phyloP scores from a whole-genome alignment of 148 eudicot species.

The Amaranthus cruentus region DNA sequence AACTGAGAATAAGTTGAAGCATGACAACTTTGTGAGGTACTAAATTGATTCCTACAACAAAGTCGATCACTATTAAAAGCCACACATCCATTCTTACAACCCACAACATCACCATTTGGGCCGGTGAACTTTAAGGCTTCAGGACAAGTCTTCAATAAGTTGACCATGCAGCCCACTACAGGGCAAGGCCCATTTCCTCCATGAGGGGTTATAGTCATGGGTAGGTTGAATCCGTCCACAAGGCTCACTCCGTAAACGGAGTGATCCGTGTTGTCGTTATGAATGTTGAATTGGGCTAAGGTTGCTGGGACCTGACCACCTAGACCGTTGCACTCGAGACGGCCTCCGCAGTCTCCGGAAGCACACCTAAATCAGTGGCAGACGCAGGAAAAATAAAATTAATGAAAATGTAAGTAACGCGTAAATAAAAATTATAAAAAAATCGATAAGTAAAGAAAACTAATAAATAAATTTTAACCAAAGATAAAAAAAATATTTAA shows the following conservation, averaged over 20 bases:
- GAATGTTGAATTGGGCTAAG: conserved; percentile 73
- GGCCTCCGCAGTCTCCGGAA: conserved; percentile 86
- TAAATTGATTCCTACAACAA: conserved; percentile 60
- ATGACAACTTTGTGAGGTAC: conserved; percentile 47
- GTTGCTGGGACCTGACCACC: conserved; percentile 83
- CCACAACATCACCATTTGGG: conserved; percentile 39
- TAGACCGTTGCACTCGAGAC: conserved; percentile 61
- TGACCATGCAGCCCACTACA: conserved; percentile 62
- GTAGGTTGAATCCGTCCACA: conserved; percentile 89
- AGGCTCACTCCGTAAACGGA: conserved; percentile 77
- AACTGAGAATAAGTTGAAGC: conserved; percentile 45
- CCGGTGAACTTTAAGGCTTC: conserved; percentile 27
- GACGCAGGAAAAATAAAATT: no score
- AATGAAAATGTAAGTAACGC: no score
- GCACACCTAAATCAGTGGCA: conserved; percentile 30
- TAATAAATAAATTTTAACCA: no score
- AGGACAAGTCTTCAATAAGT: conserved; percentile 55
- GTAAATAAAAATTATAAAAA: no score
- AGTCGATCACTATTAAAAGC: conserved; percentile 66
- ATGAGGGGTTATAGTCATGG: conserved; percentile 88
- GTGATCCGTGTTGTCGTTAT: conserved; percentile 63
- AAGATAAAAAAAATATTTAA: no score
- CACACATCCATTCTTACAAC: conserved; percentile 80
- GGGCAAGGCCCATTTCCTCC: conserved; percentile 88
- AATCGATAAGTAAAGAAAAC: no score